A percentile compares a stretch with the other conserved stretches of the same genome.
Evolutionary conservation across 2,329 filamentous ascomycete species (phyloP).

Genomic region (Alternaria alternata): DNA sequence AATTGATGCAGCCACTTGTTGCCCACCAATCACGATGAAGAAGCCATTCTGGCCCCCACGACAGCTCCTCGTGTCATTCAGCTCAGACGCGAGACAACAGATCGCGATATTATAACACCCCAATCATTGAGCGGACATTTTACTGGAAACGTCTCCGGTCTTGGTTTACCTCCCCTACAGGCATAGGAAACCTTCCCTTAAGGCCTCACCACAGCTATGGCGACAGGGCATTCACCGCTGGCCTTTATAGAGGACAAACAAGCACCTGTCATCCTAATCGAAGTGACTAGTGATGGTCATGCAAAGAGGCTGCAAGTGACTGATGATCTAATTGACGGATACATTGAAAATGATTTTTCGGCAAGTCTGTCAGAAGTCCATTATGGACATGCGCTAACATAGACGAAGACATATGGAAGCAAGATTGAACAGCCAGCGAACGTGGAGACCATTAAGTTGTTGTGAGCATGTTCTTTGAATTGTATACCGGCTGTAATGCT

Average conservation of each 20-base stretch:
- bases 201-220: too few relatives aligned
- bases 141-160: too few relatives aligned
- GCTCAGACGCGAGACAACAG: not conserved
- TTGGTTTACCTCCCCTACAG: too few relatives aligned
- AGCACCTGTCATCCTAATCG: not conserved
- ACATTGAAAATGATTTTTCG: slow-evolving; percentile 8
- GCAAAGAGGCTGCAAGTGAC: not conserved
- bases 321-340: not conserved
- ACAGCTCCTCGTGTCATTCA: not conserved
- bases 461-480: not conserved
- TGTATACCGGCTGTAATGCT: not conserved
- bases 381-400: not conserved
- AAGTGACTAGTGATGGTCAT: not conserved
- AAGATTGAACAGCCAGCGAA: not conserved
- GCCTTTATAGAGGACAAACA: not conserved
- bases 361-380: not conserved
- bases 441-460: slow-evolving; percentile 3
- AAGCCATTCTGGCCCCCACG: not conserved
- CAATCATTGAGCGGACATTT: too few relatives aligned
- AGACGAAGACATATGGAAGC: not conserved
- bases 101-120: not conserved
- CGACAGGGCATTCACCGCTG: not conserved
- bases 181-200: too few relatives aligned
- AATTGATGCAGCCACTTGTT: not conserved
- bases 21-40: not conserved